Evolutionary conservation across 2,329 filamentous ascomycete species (phyloP), one percentile per base, ranked within the genome.

Genomic region (Neopestalotiopsis rosae): DNA sequence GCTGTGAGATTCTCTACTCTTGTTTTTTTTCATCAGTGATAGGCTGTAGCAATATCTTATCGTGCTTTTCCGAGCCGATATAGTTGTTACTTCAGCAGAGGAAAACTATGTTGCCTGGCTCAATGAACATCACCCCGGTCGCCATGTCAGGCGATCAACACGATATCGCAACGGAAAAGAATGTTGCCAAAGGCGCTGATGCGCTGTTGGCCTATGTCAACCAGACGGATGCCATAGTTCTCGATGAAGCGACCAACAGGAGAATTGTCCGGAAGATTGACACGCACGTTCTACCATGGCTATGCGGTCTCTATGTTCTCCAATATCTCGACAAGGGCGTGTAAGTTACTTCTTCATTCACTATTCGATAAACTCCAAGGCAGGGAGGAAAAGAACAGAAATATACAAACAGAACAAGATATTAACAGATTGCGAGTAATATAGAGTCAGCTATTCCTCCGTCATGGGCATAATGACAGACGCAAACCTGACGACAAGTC

Each of bases 381-480:
- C 24, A 24, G 24, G 2, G 24, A 24, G 24, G 24, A 24, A 24
- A 24, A 24, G 24, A 24, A 24, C 24, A 24, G 24, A 24, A 24
- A 24, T 2, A 24, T 24, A 24, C 24, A 24, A 24, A 24, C 24
- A 24, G 24, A 24, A 24, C 2, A 24, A 24, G 24, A 24, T 24
- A 2, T 2, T 24, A 24, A 24, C 24, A 24, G 24, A 24, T 24
- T 28, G 3, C 24, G 24, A 28, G 24, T 4, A 28, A 28, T 13
- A 7, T 20, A 66, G 63, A 2, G 40, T 66, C 30, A 66, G 63
- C 63, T 66, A 66, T 24, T 56, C 63, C 32, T 66, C 63, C n/a
- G 63, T 66, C 20, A 66, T 66, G 63, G 63, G 63, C 28, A 66
- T 66, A 79, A 88, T 66, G 89, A 88, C 73, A 82, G 83, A n/a